Evolutionary conservation across 352 stramenopile genomes (phyloP).

Genomic region (Lagenidium giganteum): DNA sequence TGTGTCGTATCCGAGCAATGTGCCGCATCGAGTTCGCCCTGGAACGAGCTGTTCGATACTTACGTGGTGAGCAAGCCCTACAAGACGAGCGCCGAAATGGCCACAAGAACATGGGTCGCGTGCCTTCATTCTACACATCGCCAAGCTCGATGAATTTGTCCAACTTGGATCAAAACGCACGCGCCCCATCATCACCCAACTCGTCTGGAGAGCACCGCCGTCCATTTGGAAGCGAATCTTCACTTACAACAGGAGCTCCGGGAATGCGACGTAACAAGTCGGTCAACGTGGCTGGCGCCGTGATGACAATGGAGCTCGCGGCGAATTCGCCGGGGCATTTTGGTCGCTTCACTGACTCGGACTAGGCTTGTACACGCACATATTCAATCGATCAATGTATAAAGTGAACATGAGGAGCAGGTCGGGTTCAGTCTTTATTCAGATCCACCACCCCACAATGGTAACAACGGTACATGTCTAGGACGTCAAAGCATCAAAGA

Average conservation of each 20-base stretch:
- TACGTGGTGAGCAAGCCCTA: slow-evolving; percentile 76
- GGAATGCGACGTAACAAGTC: slow-evolving; percentile 66
- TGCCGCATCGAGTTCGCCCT: slow-evolving; percentile 96
- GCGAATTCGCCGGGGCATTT: slow-evolving; percentile 21
- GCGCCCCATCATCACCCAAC: slow-evolving; percentile 13
- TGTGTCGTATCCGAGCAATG: slow-evolving; percentile 95
- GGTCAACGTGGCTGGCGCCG: slow-evolving; percentile 74
- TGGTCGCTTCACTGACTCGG: slow-evolving; percentile 26
- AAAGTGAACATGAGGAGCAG: too few relatives aligned
- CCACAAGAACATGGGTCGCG: slow-evolving; percentile 65
- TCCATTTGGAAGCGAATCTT: slow-evolving; percentile 2
- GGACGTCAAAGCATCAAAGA: slow-evolving; percentile 77
- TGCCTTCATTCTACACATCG: slow-evolving; percentile 87
- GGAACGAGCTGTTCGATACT: slow-evolving; percentile 83
- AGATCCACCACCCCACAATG: too few relatives aligned
- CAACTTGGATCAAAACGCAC: slow-evolving; percentile 44
- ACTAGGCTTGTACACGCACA: too few relatives aligned
- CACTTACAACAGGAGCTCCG: not conserved
- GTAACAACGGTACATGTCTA: too few relatives aligned
- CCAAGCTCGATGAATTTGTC: slow-evolving; percentile 82
- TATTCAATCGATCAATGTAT: too few relatives aligned
- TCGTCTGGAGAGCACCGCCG: slow-evolving; percentile 6
- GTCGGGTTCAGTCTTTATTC: too few relatives aligned
- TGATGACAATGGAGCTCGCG: slow-evolving; percentile 72
- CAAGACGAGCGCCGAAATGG: slow-evolving; percentile 71